These are phyloP conservation scores for Dactylella cylindrospora DNA, from an alignment of 2,329 filamentous ascomycete genomes.

Conservation along the genomic window DNA sequence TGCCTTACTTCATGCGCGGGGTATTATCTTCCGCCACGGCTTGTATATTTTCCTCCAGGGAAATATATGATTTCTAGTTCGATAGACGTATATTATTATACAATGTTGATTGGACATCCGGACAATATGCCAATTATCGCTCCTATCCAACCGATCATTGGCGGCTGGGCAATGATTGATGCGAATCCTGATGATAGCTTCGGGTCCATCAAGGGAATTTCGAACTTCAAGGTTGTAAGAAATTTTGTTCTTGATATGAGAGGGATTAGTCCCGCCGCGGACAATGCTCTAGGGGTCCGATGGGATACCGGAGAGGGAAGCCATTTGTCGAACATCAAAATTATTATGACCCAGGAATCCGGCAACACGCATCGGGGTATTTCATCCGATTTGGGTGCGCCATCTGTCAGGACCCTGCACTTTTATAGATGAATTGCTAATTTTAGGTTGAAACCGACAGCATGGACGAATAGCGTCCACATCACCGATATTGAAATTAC, in stretches of 20 bases:
- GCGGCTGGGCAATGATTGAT: conserved; percentile 11
- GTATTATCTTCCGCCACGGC: conserved; percentile 14
- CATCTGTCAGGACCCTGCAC: no score
- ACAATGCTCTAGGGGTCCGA: conserved; percentile 6
- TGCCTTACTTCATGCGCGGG: conserved; percentile 3
- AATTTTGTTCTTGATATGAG: not conserved
- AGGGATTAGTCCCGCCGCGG: not conserved
- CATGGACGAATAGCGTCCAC: no score
- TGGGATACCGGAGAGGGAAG: conserved; percentile 16
- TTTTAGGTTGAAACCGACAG: no score
- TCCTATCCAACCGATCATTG: not conserved
- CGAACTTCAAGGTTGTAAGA: no score
- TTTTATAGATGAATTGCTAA: no score
- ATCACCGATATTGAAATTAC: no score
- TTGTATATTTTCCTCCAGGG: conserved; percentile 15
- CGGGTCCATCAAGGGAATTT: not conserved
- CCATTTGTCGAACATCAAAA: conserved; percentile 1
- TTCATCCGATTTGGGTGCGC: no score
- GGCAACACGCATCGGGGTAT: conserved; percentile 13
- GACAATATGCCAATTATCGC: not conserved
- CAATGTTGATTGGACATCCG: not conserved
- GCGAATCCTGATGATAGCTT: conserved; percentile 6
- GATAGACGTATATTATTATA: conserved; percentile 7
- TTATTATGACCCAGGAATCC: not conserved
- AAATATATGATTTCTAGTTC: conserved; percentile 8